A percentile compares a stretch with the other conserved stretches of the same genome.
phyloP scores from a whole-genome alignment of 73 alveolate genomes.

The Symbiodinium pilosum region DNA sequence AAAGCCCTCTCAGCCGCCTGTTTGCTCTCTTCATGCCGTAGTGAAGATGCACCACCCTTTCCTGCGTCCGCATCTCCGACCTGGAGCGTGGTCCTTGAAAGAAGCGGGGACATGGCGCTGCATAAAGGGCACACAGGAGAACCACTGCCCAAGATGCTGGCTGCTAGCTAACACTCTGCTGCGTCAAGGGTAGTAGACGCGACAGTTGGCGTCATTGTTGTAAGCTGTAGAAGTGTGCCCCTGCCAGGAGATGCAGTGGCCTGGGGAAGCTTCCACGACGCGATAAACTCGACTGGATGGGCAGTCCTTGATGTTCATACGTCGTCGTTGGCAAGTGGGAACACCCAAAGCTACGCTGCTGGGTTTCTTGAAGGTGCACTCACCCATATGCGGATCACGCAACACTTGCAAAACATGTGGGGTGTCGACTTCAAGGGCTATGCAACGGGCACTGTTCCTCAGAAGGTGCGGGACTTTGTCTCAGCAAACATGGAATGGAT shows the following conservation, averaged over 20 bases:
- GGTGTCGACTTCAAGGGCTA: conserved; percentile 7
- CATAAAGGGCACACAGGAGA: conserved; percentile 25
- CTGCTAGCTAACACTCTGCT: background rate
- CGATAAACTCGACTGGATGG: conserved; percentile 58
- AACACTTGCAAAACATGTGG: conserved; percentile 70
- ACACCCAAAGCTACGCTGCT: conserved; percentile 81
- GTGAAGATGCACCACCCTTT: background rate
- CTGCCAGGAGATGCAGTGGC: conserved; percentile 64
- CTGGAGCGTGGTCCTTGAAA: conserved; percentile 24
- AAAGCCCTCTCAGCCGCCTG: background rate
- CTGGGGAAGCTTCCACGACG: conserved; percentile 66
- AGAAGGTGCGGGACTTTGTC: conserved; percentile 69
- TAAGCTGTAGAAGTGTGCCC: no score
- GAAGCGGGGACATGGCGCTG: background rate
- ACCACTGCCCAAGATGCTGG: background rate
- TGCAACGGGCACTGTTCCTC: conserved; percentile 67
- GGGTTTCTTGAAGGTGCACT: conserved; percentile 55
- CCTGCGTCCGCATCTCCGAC: conserved; percentile 18
- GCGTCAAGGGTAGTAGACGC: no score
- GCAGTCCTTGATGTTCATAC: conserved; percentile 72
- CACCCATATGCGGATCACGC: conserved; percentile 43
- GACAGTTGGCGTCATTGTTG: no score
- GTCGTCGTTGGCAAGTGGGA: conserved; percentile 37
- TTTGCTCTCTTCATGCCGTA: no score
- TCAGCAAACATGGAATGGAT: conserved; percentile 75